phyloP scores from a whole-genome alignment of 2,329 filamentous ascomycete genomes.

The Hypoxylon sp. region DNA sequence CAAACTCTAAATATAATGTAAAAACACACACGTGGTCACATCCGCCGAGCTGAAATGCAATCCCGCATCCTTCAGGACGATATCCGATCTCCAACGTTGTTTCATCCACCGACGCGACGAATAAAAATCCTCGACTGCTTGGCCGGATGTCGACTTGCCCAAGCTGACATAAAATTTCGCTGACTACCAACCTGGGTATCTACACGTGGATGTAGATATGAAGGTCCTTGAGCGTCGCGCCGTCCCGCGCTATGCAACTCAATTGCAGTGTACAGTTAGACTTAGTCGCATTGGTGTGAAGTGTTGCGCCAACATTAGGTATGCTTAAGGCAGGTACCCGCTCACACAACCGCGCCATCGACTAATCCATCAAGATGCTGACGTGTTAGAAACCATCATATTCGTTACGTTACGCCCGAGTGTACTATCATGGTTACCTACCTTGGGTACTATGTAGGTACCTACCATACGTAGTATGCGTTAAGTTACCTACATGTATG shows the following conservation, averaged over 20 bases:
- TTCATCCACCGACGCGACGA: constrained; percentile 21
- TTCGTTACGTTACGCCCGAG: constrained; percentile 3
- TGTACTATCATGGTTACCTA: neutral
- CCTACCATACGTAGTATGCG: neutral
- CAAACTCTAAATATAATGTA: constrained; percentile 23
- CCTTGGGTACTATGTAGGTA: neutral
- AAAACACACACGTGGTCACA: constrained; percentile 26
- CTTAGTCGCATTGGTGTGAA: neutral
- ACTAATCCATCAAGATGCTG: constrained; percentile 1
- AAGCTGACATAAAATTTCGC: neutral
- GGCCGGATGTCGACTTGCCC: neutral
- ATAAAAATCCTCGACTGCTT: constrained; percentile 5
- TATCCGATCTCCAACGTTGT: constrained; percentile 14
- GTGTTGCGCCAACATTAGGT: constrained; percentile 8
- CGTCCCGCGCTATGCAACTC: neutral
- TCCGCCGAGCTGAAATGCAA: constrained; percentile 32
- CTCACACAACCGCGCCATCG: neutral
- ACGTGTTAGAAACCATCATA: constrained; percentile 7
- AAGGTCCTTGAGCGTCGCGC: neutral
- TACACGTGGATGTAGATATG: too few relatives aligned
- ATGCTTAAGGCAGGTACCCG: neutral
- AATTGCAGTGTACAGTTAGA: neutral
- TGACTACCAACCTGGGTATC: too few relatives aligned
- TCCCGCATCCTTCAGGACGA: constrained; percentile 31
- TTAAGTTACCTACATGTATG: neutral